Percentiles rank a stretch among this genome's conserved stretches.
These are phyloP conservation scores for Fragaria ananassa DNA, from an alignment of 306 rosid genomes.

Conservation along the genomic window DNA sequence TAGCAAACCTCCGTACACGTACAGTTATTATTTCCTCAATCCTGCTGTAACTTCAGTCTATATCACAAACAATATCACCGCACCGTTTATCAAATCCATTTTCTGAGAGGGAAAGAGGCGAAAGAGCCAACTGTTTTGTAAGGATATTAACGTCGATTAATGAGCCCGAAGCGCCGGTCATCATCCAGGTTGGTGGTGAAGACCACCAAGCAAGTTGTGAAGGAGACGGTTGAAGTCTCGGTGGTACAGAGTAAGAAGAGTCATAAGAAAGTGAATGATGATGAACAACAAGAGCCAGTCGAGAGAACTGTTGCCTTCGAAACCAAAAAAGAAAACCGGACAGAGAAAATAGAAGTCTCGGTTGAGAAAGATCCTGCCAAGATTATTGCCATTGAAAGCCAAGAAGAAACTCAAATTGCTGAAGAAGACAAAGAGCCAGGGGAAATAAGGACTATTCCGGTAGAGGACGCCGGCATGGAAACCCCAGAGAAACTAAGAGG, in stretches of 20 bases:
- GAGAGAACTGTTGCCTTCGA: background rate
- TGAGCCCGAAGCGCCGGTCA: conserved; percentile 47
- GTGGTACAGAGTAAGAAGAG: conserved; percentile 27
- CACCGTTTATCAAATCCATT: background rate
- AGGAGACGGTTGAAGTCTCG: conserved; percentile 32
- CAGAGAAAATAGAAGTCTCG: background rate
- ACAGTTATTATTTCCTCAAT: background rate
- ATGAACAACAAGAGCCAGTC: background rate
- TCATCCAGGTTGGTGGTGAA: conserved; percentile 24
- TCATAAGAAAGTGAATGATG: background rate
- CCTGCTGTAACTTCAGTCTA: background rate
- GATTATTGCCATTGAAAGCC: background rate
- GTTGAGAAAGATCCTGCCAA: background rate
- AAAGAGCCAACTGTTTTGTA: background rate
- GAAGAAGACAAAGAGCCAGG: background rate
- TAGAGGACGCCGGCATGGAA: background rate
- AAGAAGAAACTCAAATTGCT: background rate
- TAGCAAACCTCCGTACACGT: background rate
- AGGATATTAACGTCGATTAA: too few relatives aligned
- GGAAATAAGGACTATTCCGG: background rate
- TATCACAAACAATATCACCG: background rate
- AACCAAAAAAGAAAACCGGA: conserved; percentile 3
- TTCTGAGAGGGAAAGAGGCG: background rate
- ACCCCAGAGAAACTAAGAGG: background rate
- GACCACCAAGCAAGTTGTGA: conserved; percentile 37